A percentile compares a stretch with the other conserved stretches of the same genome.
Evolutionary conservation across 2,329 filamentous ascomycete species (phyloP).

Genomic region (Sporothrix schenckii): DNA sequence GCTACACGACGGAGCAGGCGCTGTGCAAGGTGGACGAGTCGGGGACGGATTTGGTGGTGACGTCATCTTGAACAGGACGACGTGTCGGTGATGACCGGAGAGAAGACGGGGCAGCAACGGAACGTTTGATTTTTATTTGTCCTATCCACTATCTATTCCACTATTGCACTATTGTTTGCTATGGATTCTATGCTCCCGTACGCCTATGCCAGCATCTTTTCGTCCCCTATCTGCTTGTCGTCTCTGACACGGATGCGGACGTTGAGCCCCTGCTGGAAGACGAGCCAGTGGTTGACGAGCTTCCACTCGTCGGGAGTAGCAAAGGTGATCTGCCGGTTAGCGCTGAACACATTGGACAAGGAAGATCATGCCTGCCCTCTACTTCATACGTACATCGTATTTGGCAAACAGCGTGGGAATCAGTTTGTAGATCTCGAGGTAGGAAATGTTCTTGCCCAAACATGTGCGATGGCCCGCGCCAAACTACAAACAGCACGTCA

Average conservation of each 20-base stretch:
- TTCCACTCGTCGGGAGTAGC: constrained; percentile 22
- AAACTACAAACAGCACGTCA: constrained; percentile 38
- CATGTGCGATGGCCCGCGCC: constrained; percentile 48
- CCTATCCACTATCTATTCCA: neutral
- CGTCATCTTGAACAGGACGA: constrained; percentile 26
- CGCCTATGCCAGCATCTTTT: neutral
- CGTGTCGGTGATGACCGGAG: neutral
- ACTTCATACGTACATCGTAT: constrained; percentile 39
- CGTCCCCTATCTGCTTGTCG: neutral
- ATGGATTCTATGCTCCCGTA: neutral
- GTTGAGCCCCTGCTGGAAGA: constrained; percentile 26
- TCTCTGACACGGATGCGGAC: neutral
- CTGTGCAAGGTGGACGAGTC: constrained; percentile 27
- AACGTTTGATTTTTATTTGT: neutral
- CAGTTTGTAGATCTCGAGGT: constrained; percentile 45
- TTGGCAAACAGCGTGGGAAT: constrained; percentile 46
- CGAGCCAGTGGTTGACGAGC: constrained; percentile 27
- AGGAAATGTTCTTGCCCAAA: constrained; percentile 45
- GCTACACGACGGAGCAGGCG: constrained; percentile 29
- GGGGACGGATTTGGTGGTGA: constrained; percentile 21
- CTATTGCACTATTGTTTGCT: neutral
- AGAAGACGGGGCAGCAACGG: neutral
- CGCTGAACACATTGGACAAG: neutral
- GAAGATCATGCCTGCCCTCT: neutral
- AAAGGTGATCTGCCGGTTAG: constrained; percentile 12